phyloP scores from a whole-genome alignment of 1,139 yeast species.

The Protomyces arabidopsidicola region DNA sequence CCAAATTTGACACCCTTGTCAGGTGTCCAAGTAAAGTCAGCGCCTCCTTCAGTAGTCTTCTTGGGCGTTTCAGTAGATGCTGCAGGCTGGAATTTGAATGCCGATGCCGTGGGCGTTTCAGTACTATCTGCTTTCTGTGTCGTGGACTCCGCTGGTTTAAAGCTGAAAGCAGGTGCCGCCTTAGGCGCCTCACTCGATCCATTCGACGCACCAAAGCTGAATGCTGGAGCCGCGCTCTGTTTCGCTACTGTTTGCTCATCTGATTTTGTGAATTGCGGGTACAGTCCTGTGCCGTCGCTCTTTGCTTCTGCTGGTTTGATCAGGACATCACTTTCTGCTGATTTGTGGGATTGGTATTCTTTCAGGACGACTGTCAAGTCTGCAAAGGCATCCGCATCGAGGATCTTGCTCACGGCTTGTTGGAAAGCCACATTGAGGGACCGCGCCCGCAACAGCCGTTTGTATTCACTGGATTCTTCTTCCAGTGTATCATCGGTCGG shows the following conservation, averaged over 20 bases:
- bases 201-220: background rate
- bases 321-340: background rate
- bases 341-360: slow-evolving; percentile 6
- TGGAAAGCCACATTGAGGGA: slow-evolving; percentile 33
- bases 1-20: slow-evolving; percentile 41
- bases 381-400: slow-evolving; percentile 14
- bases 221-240: background rate
- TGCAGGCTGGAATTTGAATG: background rate
- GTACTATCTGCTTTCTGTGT: background rate
- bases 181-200: background rate
- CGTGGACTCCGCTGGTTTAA: background rate
- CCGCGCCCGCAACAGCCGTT: slow-evolving; percentile 7
- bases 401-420: background rate
- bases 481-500: background rate
- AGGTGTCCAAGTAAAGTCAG: slow-evolving; percentile 39
- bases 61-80: slow-evolving; percentile 3
- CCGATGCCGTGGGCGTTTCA: background rate
- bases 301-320: background rate
- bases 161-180: slow-evolving; percentile 13
- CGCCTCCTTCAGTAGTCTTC: background rate
- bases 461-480: slow-evolving; percentile 6
- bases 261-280: slow-evolving; percentile 1
- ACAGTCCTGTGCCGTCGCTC: slow-evolving; percentile 1
- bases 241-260: background rate
- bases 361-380: slow-evolving; percentile 7